These are phyloP conservation scores for Dactylellina haptotyla DNA, from an alignment of 2,329 filamentous ascomycete genomes.

Conservation along the genomic window DNA sequence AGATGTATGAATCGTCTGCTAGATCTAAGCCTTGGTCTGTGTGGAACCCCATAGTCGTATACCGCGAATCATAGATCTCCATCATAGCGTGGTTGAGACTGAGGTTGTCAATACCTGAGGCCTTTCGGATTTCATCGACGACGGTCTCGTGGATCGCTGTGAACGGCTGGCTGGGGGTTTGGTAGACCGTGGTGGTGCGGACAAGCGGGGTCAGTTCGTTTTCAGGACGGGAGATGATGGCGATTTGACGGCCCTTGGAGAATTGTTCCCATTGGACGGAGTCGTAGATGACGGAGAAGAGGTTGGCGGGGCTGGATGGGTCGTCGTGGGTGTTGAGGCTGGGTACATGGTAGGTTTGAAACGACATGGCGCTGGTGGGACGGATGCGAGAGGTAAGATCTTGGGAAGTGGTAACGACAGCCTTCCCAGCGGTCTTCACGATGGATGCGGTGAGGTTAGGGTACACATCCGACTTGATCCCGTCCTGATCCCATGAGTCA, in stretches of 20 bases:
- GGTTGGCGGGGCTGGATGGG: too few species aligned
- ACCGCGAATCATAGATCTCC: slow-evolving; percentile 24
- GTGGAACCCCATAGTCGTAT: slow-evolving; percentile 31
- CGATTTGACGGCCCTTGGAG: slow-evolving; percentile 31
- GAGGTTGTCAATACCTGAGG: slow-evolving; percentile 12
- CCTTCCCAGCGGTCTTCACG: too few species aligned
- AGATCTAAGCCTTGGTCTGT: slow-evolving; percentile 25
- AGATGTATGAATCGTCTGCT: slow-evolving; percentile 21
- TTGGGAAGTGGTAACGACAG: too few species aligned
- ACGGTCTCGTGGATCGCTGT: slow-evolving; percentile 21
- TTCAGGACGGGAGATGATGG: slow-evolving; percentile 9
- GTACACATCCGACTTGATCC: too few species aligned
- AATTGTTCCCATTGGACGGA: slow-evolving; percentile 25
- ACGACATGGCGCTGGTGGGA: slow-evolving; percentile 10
- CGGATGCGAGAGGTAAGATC: not conserved
- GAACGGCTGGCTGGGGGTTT: slow-evolving; percentile 29
- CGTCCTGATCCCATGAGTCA: too few species aligned
- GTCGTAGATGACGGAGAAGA: slow-evolving; percentile 12
- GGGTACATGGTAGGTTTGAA: slow-evolving; percentile 7
- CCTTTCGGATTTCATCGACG: slow-evolving; percentile 18
- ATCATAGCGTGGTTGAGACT: slow-evolving; percentile 23
- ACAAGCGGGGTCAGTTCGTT: slow-evolving; percentile 3
- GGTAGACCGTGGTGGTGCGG: slow-evolving; percentile 22
- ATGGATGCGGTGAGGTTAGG: too few species aligned
- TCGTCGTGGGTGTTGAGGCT: not conserved